Base-by-base conservation (phyloP, 139 green algal genomes). In the Chlamydomonas incerta region DNA sequence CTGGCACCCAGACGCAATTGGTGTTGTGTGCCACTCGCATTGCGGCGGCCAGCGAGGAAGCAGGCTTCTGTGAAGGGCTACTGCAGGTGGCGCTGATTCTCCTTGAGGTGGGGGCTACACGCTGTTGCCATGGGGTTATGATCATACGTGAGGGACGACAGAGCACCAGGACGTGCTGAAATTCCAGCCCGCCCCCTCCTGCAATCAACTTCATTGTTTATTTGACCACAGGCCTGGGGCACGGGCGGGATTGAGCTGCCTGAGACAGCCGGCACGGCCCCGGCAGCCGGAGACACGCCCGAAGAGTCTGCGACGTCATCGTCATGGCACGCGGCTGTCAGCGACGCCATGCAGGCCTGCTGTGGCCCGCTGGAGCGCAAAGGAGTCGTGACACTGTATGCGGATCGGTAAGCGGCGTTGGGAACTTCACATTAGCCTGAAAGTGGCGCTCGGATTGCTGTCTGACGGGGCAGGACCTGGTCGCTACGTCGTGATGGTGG, bases 1-100 rank as follows among this genome's bases (percentile, higher is more conserved):
- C 74, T 0, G 11, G 57, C 23, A 35, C 34, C 41, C 41, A 50
- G 41, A 50, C 41, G 41, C 41, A 50, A 8, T 8, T 50, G 41
- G 41, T 50, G 41, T 50, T 50, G 41, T 50, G 41, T 50, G 41
- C 41, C 41, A 8, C 41, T 50, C 41, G 41, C 41, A 50, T 50
- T 50, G 41, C 41, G 41, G 41, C 41, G 41, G 41, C 41, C 8
- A 50, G 41, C 41, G 41, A 50, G 8, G 41, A 8, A 8, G 8
- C 41, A 50, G 41, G 41, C 41, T 50, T 50, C 8, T 50, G 41
- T 8, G 77, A 84, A 65, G 77, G 9, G 63, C 77, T 84, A 46
- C 67, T 84, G 63, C 77, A 74, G 2, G 77, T 84, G 63, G 47
- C 65, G 13, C 11, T 35, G 18, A 55, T 21, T 21, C 77, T 84